A percentile compares a stretch with the other conserved stretches of the same genome.
Conservation (phyloP, 257 asterid genomes). For the Petrea volubilis region DNA sequence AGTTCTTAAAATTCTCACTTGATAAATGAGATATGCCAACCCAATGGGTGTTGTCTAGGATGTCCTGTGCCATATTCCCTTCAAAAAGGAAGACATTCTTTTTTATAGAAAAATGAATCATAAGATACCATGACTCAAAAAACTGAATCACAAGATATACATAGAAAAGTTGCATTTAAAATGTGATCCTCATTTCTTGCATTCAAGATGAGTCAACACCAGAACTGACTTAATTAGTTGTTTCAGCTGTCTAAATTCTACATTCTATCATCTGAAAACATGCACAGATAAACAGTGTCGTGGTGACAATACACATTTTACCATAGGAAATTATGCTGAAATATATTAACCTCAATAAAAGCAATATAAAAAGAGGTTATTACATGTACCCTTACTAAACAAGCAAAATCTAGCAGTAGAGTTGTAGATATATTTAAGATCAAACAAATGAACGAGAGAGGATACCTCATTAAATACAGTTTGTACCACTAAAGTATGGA, state of each 20-base stretch:
- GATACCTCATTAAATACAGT: neutral
- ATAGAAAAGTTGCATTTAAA: neutral
- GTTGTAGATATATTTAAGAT: neutral
- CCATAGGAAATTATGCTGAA: neutral
- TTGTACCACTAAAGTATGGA: too few species aligned
- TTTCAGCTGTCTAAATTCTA: conserved; percentile 1
- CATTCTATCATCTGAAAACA: neutral
- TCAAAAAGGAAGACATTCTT: conserved; percentile 1
- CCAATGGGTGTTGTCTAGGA: conserved; percentile 56
- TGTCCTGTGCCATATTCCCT: conserved; percentile 58
- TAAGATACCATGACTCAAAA: neutral
- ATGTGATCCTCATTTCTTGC: conserved; percentile 3
- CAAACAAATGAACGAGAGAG: neutral
- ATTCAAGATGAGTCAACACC: neutral
- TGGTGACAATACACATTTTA: neutral
- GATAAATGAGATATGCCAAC: conserved; percentile 82
- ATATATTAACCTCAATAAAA: neutral
- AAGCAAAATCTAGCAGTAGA: conserved; percentile 8
- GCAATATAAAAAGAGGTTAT: neutral
- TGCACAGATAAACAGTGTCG: neutral
- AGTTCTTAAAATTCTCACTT: conserved; percentile 47
- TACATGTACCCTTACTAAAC: neutral
- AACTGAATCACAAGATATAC: conserved; percentile 13
- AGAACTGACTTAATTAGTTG: neutral
- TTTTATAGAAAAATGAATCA: neutral